A percentile compares a stretch with the other conserved stretches of the same genome.
Evolutionary conservation across 2,329 filamentous ascomycete genomes (phyloP).

Genomic region (Pestalotiopsis sp.): DNA sequence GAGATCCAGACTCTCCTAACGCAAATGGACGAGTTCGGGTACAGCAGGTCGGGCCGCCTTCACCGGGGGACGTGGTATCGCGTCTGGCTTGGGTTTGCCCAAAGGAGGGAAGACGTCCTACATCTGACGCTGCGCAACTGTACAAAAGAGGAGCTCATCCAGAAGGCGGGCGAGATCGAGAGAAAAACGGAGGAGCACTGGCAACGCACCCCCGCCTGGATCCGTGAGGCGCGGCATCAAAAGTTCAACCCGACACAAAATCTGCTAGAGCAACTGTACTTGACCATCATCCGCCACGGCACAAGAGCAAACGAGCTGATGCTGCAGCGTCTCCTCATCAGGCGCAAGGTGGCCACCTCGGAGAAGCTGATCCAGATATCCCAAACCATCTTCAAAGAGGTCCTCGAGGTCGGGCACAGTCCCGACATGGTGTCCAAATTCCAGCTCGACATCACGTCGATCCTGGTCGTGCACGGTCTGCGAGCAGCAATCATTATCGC

Average conservation of each 20-base stretch:
- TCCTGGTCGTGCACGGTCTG: constrained; percentile 34
- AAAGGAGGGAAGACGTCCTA: constrained; percentile 35
- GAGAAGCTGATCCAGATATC: constrained; percentile 33
- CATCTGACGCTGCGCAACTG: constrained; percentile 35
- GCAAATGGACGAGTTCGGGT: constrained; percentile 31
- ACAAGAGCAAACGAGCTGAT: constrained; percentile 27
- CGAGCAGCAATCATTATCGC: constrained; percentile 37
- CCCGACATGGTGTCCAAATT: constrained; percentile 31
- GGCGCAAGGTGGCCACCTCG: constrained; percentile 33
- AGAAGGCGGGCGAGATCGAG: constrained; percentile 26
- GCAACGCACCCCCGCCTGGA: constrained; percentile 26
- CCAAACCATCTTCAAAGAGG: constrained; percentile 32
- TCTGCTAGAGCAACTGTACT: neutral
- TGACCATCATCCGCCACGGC: constrained; percentile 12
- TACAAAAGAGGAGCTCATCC: constrained; percentile 32
- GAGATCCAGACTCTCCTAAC: constrained; percentile 28
- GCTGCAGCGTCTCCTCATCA: constrained; percentile 35
- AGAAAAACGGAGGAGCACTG: constrained; percentile 25
- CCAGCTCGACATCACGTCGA: constrained; percentile 29
- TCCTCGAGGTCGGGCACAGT: constrained; percentile 32
- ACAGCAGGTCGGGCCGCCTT: constrained; percentile 25
- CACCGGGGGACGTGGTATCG: constrained; percentile 28
- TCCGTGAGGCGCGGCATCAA: constrained; percentile 22
- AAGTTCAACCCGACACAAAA: neutral
- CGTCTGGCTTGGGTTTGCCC: constrained; percentile 27